A percentile compares a stretch with the other conserved stretches of the same genome.
Conservation (phyloP, 164 flowering plant species). For the Chimonanthus salicifolius region DNA sequence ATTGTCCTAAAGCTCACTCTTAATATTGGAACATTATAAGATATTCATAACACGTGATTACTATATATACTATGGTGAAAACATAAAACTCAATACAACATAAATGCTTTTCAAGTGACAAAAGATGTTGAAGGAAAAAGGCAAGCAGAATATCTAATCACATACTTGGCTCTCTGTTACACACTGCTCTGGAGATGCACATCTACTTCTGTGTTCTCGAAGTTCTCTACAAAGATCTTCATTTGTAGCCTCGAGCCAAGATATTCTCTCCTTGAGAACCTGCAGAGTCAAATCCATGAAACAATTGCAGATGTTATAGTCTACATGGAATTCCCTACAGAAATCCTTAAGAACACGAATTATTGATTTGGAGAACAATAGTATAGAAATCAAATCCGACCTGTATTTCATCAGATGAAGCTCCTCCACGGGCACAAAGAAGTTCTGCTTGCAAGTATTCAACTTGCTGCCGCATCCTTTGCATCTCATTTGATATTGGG, state of each 20-base stretch:
- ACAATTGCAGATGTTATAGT: background rate
- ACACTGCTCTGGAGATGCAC: conserved; percentile 35
- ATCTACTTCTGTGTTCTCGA: conserved; percentile 63
- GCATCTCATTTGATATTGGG: conserved; percentile 86
- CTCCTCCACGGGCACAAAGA: conserved; percentile 78
- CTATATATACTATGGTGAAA: background rate
- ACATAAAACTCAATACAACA: background rate
- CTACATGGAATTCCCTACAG: background rate
- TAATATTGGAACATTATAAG: background rate
- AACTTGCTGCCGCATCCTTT: conserved; percentile 90
- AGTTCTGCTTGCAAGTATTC: conserved; percentile 85
- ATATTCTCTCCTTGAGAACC: conserved; percentile 83
- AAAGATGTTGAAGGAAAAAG: background rate
- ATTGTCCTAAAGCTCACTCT: background rate
- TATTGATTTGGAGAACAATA: background rate
- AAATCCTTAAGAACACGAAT: background rate
- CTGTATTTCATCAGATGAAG: conserved; percentile 80
- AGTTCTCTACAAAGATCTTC: conserved; percentile 82
- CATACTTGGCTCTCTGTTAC: conserved; percentile 53
- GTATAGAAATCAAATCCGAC: conserved; percentile 22
- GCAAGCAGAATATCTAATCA: background rate
- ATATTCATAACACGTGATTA: background rate
- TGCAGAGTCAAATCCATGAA: conserved; percentile 18
- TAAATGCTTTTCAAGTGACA: background rate
- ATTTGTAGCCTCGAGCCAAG: conserved; percentile 94